A percentile compares a stretch with the other conserved stretches of the same genome.
phyloP scores from a whole-genome alignment of 768 basidiomycete species.

The Podaxis sp. region DNA sequence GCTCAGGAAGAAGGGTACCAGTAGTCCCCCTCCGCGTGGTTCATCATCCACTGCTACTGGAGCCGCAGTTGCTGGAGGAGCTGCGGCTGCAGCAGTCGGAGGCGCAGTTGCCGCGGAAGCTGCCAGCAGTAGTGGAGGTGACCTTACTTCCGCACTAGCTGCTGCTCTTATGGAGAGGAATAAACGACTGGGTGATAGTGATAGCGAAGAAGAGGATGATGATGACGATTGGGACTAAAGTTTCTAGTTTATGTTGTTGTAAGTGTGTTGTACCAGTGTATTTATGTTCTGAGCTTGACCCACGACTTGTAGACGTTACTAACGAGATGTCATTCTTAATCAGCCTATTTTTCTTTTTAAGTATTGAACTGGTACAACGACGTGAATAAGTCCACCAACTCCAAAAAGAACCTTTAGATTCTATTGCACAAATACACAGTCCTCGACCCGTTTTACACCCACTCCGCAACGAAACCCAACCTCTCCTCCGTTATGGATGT shows the following conservation, averaged over 20 bases:
- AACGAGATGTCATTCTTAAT: neutral
- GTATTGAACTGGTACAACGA: neutral
- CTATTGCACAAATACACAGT: no score
- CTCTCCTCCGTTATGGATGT: no score
- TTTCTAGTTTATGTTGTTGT: neutral
- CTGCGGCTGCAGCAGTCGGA: slow-evolving; percentile 35
- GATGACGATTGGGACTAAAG: slow-evolving; percentile 61
- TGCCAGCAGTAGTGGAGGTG: slow-evolving; percentile 54
- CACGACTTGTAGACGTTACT: neutral
- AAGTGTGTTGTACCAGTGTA: neutral
- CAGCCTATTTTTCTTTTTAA: neutral
- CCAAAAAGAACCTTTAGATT: no score
- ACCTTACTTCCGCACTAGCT: slow-evolving; percentile 82
- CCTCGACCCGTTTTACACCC: no score
- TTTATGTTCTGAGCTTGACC: neutral
- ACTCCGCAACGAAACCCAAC: no score
- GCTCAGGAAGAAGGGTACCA: slow-evolving; percentile 59
- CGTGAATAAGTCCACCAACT: no score
- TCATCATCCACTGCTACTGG: slow-evolving; percentile 34
- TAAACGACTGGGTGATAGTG: slow-evolving; percentile 85
- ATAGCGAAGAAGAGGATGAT: slow-evolving; percentile 76
- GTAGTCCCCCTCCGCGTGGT: slow-evolving; percentile 31
- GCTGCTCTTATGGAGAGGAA: slow-evolving; percentile 81
- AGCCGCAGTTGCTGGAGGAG: slow-evolving; percentile 31
- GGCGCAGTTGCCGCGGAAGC: slow-evolving; percentile 33